These are phyloP conservation scores for Diaporthe nobilis DNA, from an alignment of 2,329 filamentous ascomycete species.

Conservation along the genomic window DNA sequence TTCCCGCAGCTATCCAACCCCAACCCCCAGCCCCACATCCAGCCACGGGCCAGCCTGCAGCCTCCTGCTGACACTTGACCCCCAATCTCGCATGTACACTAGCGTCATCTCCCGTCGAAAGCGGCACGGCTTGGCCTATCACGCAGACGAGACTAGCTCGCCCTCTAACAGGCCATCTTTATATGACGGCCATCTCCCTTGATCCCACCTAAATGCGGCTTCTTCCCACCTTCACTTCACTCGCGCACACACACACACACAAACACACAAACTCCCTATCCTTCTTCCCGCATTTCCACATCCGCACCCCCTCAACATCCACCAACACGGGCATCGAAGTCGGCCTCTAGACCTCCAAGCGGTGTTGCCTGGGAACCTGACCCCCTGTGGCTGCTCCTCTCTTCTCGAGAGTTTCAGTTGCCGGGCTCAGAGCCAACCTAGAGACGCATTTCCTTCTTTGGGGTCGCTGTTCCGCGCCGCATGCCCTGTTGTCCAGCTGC, in stretches of 20 bases:
- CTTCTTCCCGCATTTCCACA: no score
- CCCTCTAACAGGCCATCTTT: conserved; percentile 6
- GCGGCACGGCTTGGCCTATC: conserved; percentile 3
- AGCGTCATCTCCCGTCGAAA: conserved; percentile 13
- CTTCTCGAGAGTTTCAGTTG: not conserved
- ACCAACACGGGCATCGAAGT: conserved; percentile 28
- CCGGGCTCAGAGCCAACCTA: conserved; percentile 36
- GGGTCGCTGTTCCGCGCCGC: not conserved
- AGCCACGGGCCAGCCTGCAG: not conserved
- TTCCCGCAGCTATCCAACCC: not conserved
- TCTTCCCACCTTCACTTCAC: conserved; percentile 1
- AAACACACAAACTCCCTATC: not conserved
- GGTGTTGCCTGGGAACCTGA: conserved; percentile 41
- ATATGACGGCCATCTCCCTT: conserved; percentile 12
- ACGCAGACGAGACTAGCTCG: not conserved
- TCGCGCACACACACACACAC: not conserved
- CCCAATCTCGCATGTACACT: no score
- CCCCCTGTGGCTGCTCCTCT: not conserved
- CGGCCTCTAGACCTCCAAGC: conserved; percentile 40
- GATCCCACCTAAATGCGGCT: not conserved
- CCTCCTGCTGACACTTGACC: not conserved
- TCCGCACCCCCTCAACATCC: not conserved
- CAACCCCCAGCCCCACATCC: conserved; percentile 12
- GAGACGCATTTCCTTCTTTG: conserved; percentile 16
- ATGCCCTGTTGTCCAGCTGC: conserved; percentile 19